Conservation (phyloP, 164 flowering plant genomes). For the Cinnamomum micranthum region DNA sequence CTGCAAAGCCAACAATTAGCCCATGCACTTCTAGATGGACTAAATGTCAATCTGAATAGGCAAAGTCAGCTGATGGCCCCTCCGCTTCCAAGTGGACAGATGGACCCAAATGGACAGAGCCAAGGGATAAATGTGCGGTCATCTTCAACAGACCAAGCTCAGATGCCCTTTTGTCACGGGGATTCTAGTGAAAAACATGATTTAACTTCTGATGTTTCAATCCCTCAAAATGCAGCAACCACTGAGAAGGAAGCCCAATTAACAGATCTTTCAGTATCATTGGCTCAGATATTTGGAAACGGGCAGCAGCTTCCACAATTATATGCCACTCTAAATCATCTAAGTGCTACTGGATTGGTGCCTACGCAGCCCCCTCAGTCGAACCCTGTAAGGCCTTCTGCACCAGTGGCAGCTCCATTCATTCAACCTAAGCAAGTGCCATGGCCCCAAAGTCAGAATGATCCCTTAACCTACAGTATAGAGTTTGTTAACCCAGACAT, state of each 20-base stretch:
- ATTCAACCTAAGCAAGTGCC: constrained; percentile 22
- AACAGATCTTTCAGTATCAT: constrained; percentile 43
- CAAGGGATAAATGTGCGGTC: background rate
- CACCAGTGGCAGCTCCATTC: constrained; percentile 9
- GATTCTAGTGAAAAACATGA: constrained; percentile 16
- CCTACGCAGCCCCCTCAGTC: constrained; percentile 17
- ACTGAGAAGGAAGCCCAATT: constrained; percentile 40
- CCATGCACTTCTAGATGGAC: constrained; percentile 9
- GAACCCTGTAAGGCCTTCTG: constrained; percentile 18
- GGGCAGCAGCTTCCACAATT: constrained; percentile 49
- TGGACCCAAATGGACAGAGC: background rate
- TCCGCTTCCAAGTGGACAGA: constrained; percentile 18
- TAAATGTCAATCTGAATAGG: constrained; percentile 16
- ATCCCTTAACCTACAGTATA: constrained; percentile 33
- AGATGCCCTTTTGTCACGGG: background rate
- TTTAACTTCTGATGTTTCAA: constrained; percentile 18
- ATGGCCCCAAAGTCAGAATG: constrained; percentile 27
- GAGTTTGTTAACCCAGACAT: constrained; percentile 20
- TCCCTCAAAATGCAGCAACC: constrained; percentile 24
- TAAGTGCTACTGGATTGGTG: constrained; percentile 17
- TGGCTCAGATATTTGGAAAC: constrained; percentile 52
- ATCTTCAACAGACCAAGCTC: background rate
- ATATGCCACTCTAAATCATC: constrained; percentile 38
- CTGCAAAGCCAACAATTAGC: constrained; percentile 6
- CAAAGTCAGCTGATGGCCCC: constrained; percentile 10